Evolutionary conservation across 164 flowering plant species (phyloP).

Genomic region (Akebia trifoliata): DNA sequence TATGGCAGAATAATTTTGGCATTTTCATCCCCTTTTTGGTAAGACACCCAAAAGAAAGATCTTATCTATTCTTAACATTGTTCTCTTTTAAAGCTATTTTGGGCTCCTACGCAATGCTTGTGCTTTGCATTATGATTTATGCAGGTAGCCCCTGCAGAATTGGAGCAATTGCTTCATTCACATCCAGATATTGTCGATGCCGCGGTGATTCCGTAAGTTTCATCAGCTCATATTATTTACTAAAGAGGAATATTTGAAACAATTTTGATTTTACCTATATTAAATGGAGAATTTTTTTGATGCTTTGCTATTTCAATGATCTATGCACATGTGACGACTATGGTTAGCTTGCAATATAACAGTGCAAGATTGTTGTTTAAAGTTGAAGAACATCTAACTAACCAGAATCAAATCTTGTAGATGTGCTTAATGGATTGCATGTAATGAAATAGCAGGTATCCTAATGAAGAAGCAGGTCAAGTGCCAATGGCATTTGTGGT

Average conservation of each 20-base stretch:
- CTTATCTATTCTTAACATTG: background rate
- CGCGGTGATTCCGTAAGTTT: constrained; percentile 52
- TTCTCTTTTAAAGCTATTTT: background rate
- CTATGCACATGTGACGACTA: too few relatives aligned
- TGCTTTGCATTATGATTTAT: background rate
- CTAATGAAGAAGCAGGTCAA: constrained; percentile 18
- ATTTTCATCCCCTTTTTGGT: too few relatives aligned
- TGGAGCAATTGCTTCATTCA: constrained; percentile 46
- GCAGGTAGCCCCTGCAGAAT: constrained; percentile 65
- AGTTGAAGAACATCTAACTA: too few relatives aligned
- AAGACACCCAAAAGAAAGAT: too few relatives aligned
- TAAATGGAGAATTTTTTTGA: too few relatives aligned
- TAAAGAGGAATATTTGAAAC: too few relatives aligned
- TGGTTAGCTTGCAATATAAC: too few relatives aligned
- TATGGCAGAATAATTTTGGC: too few relatives aligned
- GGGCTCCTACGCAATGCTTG: background rate
- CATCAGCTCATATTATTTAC: too few relatives aligned
- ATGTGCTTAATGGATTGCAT: background rate
- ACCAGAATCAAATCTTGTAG: background rate
- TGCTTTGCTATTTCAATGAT: too few relatives aligned
- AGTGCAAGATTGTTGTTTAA: too few relatives aligned
- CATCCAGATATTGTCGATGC: constrained; percentile 55
- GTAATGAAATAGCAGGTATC: constrained; percentile 17
- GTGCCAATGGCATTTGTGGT: constrained; percentile 14
- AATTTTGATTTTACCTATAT: too few relatives aligned